Base-by-base conservation (phyloP, 495 filamentous ascomycete species). In the Sporormia fimetaria region DNA sequence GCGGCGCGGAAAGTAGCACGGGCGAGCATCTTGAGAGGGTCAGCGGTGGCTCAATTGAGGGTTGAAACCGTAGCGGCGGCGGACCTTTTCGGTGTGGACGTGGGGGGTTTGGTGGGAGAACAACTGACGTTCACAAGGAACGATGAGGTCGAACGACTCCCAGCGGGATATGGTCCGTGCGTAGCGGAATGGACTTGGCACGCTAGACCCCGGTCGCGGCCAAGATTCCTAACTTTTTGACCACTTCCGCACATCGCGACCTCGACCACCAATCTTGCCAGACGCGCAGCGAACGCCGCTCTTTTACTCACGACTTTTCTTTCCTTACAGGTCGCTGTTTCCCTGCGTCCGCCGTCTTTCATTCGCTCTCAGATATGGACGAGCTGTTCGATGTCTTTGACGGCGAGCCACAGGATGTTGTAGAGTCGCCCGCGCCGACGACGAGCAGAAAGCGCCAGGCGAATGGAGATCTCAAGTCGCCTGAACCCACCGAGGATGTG, bases 21-120 rank as follows among this genome's bases (percentile, higher is more conserved):
- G 61, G 85, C 70, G 68, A 88, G 73, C 86, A 94, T 94, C 87
- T 94, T 37, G 4, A 24, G 18, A 25, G 3, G n/a, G 32, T 54
- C 46, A 49, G 45, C 33, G 29, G 31, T 20, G 41, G 9, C 1
- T 11, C 47, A 51, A 51, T 51, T 51, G 47, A 14, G 31, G n/a
- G n/a, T n/a, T n/a, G n/a, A n/a, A n/a, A n/a, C n/a, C n/a, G n/a
- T n/a, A n/a, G n/a, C n/a, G n/a, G n/a, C n/a, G 33, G 40, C 44
- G 35, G 40, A 48, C 50, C 29, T 44, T 53, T 34, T 29, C 40
- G 29, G 34, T 33, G 43, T 20, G 22, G 36, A 39, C 18, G 33
- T 39, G 33, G 41, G 37, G 47, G 37, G 41, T 42, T 15, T 26
- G 21, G 27, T 11, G 22, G 26, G 32, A 24, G 32, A 7, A 12